phyloP scores from a whole-genome alignment of 73 alveolate species.

The Urostyla sp. region DNA sequence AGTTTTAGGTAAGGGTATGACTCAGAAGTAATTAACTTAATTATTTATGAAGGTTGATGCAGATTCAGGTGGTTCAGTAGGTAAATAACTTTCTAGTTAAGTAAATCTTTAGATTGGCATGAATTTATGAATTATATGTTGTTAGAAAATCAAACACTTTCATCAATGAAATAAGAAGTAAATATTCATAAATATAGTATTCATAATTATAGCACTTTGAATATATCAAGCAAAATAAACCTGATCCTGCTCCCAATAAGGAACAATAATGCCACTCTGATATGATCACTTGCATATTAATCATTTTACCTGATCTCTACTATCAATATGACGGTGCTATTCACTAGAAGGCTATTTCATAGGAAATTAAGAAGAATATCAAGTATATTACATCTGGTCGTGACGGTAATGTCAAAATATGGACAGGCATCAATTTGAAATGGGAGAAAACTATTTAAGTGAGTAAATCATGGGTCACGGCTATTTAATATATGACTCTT shows the following conservation, averaged over 20 bases:
- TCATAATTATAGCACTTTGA: slow-evolving; percentile 62
- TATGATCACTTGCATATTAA: slow-evolving; percentile 72
- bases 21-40: slow-evolving; percentile 66
- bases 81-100: background rate
- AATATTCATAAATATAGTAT: background rate
- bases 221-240: slow-evolving; percentile 68
- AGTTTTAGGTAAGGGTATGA: slow-evolving; percentile 76
- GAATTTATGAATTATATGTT: slow-evolving; percentile 84
- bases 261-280: slow-evolving; percentile 66
- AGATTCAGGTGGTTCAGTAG: slow-evolving; percentile 76
- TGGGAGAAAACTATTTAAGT: slow-evolving; percentile 63
- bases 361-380: slow-evolving; percentile 48
- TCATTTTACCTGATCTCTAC: slow-evolving; percentile 56
- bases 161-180: slow-evolving; percentile 75
- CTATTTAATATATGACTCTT: slow-evolving; percentile 58
- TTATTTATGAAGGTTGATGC: slow-evolving; percentile 85
- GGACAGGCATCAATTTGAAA: slow-evolving; percentile 63
- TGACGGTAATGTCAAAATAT: slow-evolving; percentile 78
- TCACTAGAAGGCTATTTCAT: slow-evolving; percentile 5
- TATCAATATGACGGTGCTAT: slow-evolving; percentile 48
- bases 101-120: slow-evolving; percentile 67
- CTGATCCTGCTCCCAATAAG: slow-evolving; percentile 80
- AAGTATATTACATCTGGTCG: slow-evolving; percentile 60
- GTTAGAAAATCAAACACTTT: slow-evolving; percentile 75
- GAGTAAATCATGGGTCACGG: slow-evolving; percentile 74